Evolutionary conservation across 2,329 filamentous ascomycete genomes (phyloP), one percentile per base, ranked within the genome.

Genomic region (Diaporthe sp.): DNA sequence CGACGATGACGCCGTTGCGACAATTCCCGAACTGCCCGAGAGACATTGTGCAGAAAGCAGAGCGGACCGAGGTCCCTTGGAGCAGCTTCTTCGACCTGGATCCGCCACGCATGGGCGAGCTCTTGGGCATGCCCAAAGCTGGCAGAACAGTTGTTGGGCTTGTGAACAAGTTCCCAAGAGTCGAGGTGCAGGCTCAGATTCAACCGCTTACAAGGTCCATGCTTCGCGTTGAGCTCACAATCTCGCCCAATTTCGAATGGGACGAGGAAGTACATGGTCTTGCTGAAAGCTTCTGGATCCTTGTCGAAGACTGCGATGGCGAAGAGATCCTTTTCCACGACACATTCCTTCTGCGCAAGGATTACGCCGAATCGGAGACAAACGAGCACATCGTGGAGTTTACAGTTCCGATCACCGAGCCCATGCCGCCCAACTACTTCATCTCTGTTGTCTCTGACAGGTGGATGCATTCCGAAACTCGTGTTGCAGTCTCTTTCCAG

Each of bases 371-470:
- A 76, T 90, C 93, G 1, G 96, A 98, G 81, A 91, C 93, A 83
- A 98, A 96, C 78, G 96, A 98, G 85, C 97, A 99, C 84, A 86
- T 98, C 15, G 94, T 99, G 39, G 97, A 99, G 79, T 97, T 99
- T 80, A 98, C 96, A 0, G 96, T 98, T 4, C 94, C 97, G 0
- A 98, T 99, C 79, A 96, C 95, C 0, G 97, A 99, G 79, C 97
- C 97, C 0, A 98, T 98, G 94, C 97, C 97, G 19, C 97, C 97
- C 0, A 98, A 99, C 84, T 99, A 99, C 86, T 99, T 99, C 85
- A 95, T 99, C 80, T 97, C 95, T 0, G 91, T 99, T 53, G 87
- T 98, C 28, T 98, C 96, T 4, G 97, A 99, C 84, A 90, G 97
- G 79, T 99, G 97, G 97, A 98, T 99, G 95, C 95, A 98, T 82